Evolutionary conservation across 345 rosid species (phyloP), one percentile per base, ranked within the genome.

Genomic region (Firmiana major): DNA sequence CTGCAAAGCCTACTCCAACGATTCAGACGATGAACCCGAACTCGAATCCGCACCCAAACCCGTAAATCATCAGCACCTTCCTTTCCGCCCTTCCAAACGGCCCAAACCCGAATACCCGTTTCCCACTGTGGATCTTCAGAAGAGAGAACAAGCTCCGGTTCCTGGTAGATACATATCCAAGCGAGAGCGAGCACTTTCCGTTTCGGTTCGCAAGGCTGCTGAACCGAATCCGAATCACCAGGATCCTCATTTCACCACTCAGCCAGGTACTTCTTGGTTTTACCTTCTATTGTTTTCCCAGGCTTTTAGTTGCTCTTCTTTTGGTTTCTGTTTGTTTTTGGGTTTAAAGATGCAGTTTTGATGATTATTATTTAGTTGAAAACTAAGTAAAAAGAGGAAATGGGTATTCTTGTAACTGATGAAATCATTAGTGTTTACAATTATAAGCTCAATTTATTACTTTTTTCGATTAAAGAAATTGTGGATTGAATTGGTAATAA

Each of bases 81-180:
- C 12, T 0, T 70, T n/a, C 66, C 73, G 71, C 16, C 73, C 75
- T 24, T 63, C 63, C 1, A 86, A 84, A 71, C 75, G 83, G 51
- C 81, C 64, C 68, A 82, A 77, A 79, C 67, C 77, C 42, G 82
- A 51, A 16, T 66, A 51, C 81, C 65, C 31, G 1, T 36, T 17
- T 19, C 67, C 75, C 40, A 58, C 69, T 0, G 46, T 22, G 42
- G 31, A 31, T 42, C 62, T n/a, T 31, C 71, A 42, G 22, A 65
- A 22, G 51, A 83, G 59, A 76, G 68, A 46, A 4, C 91, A 83
- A 82, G 80, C 88, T 80, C 81, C 87, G 78, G 57, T 83, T 60
- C 85, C 90, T 9, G 97, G 97, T 1, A 83, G 97, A 74, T 92
- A 93, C 79, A 57, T 95, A 36, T 92, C 98, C 42, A 93, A 91